Percentiles rank a stretch among this genome's conserved stretches.
phyloP scores from a whole-genome alignment of 1,284 basidiomycete species.

The Apiotrichum sp. region DNA sequence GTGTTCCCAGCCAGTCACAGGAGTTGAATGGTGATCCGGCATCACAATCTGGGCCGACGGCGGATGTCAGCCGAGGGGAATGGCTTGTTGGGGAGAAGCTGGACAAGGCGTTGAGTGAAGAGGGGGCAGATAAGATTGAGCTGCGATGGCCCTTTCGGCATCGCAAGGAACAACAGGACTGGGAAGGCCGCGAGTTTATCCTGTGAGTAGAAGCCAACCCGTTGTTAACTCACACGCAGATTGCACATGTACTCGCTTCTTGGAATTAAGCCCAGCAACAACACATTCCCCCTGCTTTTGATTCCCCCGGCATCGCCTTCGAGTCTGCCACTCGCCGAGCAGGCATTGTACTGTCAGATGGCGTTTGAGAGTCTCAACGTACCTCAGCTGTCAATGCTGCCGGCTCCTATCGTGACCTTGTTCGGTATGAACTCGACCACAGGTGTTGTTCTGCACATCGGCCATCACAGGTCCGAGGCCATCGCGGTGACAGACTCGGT shows the following conservation, averaged over 20 bases:
- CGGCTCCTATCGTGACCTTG: constrained; percentile 75
- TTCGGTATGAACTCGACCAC: constrained; percentile 73
- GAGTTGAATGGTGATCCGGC: constrained; percentile 12
- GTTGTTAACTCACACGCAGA: constrained; percentile 55
- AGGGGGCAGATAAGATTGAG: constrained; percentile 56
- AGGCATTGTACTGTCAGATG: constrained; percentile 72
- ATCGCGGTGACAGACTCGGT: constrained; percentile 68
- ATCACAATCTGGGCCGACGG: too few species aligned
- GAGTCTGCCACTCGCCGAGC: constrained; percentile 52
- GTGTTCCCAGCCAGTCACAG: constrained; percentile 21
- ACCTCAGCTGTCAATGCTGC: constrained; percentile 73
- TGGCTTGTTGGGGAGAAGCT: constrained; percentile 79
- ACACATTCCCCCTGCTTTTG: constrained; percentile 51
- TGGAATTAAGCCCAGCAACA: constrained; percentile 70
- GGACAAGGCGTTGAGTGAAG: constrained; percentile 67
- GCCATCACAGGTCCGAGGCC: constrained; percentile 64
- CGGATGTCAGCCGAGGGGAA: constrained; percentile 53
- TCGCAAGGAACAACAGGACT: constrained; percentile 60
- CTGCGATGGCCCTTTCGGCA: constrained; percentile 80
- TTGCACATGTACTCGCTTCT: constrained; percentile 73
- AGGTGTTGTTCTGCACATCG: constrained; percentile 81
- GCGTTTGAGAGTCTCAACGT: constrained; percentile 94
- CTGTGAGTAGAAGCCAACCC: constrained; percentile 57
- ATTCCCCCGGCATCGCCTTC: constrained; percentile 56
- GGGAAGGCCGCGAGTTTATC: constrained; percentile 83